Evolutionary conservation across 2,329 filamentous ascomycete genomes (phyloP), one percentile per base, ranked within the genome.

Genomic region (Neofusicoccum parvum): DNA sequence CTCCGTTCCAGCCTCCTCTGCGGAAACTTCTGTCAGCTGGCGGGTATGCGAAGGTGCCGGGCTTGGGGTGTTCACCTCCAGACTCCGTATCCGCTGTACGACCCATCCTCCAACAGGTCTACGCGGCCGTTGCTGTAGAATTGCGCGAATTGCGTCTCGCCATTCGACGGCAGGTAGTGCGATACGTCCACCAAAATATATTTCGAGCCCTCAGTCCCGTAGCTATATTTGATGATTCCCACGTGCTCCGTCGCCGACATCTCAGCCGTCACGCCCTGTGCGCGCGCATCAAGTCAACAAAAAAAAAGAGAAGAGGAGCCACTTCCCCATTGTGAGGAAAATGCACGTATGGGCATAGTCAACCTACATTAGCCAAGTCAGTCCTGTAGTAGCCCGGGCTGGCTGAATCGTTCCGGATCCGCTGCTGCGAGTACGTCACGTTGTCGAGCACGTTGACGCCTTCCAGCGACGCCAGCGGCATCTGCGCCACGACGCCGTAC

Each of bases 381-480:
- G 87, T 84, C 68, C 80, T 82, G 75, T 89, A 91, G 69, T 87
- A 87, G 0, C 89, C 88, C 3, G 90, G 83, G 41, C 83, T 81
- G 1, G 85, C 83, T 64, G 66, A 69, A 58, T 80, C 78, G 9
- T 75, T 69, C 1, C 72, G 75, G 10, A 76, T 67, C 7, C 77
- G 67, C 15, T 67, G 67, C 64, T 79, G 76, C 74, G 73, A 76
- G 65, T 80, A 80, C 1, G 78, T 80, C 3, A 68, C 69, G 58
- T 80, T 80, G 53, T 80, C 76, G 7, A 80, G 68, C 5, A 80
- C 60, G 63, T 79, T 77, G 14, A 80, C 76, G 3, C 69, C 71
- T 12, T 73, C 70, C 0, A 75, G 80, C 68, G 67, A 89, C 82
- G 27, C 82, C 69, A 69, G 74, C 69, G 67, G 81, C 81, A 75